Base-by-base conservation (phyloP, 2,329 filamentous ascomycete species). In the Pezicula rhizophila region DNA sequence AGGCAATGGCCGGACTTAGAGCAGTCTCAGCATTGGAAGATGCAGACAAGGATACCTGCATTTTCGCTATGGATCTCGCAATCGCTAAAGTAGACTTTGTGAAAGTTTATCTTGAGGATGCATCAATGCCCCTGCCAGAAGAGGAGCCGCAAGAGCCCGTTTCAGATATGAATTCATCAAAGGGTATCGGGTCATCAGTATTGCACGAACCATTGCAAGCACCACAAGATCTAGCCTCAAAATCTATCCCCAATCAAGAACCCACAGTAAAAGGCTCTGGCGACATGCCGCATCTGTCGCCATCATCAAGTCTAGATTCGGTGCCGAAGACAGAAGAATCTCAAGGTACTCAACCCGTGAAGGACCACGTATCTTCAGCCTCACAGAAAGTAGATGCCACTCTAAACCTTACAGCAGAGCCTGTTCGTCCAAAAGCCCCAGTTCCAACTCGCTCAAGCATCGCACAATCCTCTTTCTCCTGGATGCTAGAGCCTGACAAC, bases 381-480 rank as follows among this genome's bases (percentile, higher is more conserved):
- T 10, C 45, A 40, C n/a, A 20, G 17, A 25, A 26, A 31, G 14
- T 31, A 17, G 18, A 23, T 31, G 8, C 28, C 28, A 31, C 28
- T 31, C 28, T 10, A 31, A 2, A 10, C 4, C 8, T 31, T 12
- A 12, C 28, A 26, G 43, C 33, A 14, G 11, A 38, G 23, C 23
- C 28, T 34, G 11, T 26, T 26, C 40, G 51, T 47, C 64, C 55
- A 38, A 61, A 42, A 66, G 68, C 64, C 40, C 68, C 77, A 2
- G 75, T 81, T 14, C 80, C 79, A 0, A 80, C 80, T 17, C 76
- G 84, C 18, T 85, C 84, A 3, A 80, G 76, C 0, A 73, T 89
- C 31, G 84, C 84, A 1, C 84, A 87, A 56, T 89, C 86, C 7
- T 85, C 83, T 4, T 90, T 89, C 64, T 83, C 85, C 1, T 89